phyloP scores from a whole-genome alignment of 805 yeast species.

The Candida morakotiae region DNA sequence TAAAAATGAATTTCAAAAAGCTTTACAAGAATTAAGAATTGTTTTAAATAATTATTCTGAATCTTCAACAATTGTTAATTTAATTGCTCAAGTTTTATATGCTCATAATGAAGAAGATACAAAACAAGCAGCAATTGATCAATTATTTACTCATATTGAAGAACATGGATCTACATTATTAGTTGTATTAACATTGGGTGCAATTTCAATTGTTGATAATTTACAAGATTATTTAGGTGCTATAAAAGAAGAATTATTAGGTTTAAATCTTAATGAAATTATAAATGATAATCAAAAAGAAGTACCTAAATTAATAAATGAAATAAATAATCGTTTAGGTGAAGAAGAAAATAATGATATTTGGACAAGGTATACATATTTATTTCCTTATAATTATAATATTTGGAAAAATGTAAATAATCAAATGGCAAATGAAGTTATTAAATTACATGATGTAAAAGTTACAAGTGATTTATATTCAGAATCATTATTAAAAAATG shows the following conservation, averaged over 20 bases:
- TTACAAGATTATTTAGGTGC: slow-evolving; percentile 58
- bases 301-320: slow-evolving; percentile 56
- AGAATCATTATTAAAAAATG: slow-evolving; percentile 44
- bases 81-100: slow-evolving; percentile 76
- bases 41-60: slow-evolving; percentile 53
- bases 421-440: slow-evolving; percentile 55
- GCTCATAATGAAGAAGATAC: slow-evolving; percentile 75
- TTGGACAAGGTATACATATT: slow-evolving; percentile 69
- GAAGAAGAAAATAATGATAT: slow-evolving; percentile 14
- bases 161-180: slow-evolving; percentile 61
- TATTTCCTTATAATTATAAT: slow-evolving; percentile 66
- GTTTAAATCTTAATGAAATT: slow-evolving; percentile 43
- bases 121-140: slow-evolving; percentile 80
- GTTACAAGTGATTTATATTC: slow-evolving; percentile 51
- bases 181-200: slow-evolving; percentile 73
- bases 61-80: slow-evolving; percentile 61
- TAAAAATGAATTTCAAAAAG: slow-evolving; percentile 53
- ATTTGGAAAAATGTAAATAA: slow-evolving; percentile 68
- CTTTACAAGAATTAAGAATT: slow-evolving; percentile 62
- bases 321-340: slow-evolving; percentile 43
- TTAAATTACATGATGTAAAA: slow-evolving; percentile 46
- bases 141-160: slow-evolving; percentile 63
- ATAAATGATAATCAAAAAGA: slow-evolving; percentile 48
- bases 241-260: slow-evolving; percentile 59
- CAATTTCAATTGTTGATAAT: slow-evolving; percentile 66